A percentile compares a stretch with the other conserved stretches of the same genome.
These are phyloP conservation scores for Fusarium anguioides DNA, from an alignment of 2,329 filamentous ascomycete species.

Conservation along the genomic window DNA sequence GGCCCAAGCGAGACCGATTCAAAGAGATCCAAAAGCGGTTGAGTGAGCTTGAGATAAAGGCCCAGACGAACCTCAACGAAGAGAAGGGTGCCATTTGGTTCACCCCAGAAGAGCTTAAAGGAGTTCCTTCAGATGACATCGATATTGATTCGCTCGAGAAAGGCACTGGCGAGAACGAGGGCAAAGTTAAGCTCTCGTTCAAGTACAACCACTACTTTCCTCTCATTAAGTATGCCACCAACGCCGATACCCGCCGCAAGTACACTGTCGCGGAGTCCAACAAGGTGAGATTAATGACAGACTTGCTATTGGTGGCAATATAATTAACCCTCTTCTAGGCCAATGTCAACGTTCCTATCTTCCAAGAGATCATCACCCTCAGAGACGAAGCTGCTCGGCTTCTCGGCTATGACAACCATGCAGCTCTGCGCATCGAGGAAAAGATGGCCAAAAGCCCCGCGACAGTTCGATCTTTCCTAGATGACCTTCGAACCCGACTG, in stretches of 20 bases:
- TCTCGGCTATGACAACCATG: conserved; percentile 81
- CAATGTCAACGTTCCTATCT: conserved; percentile 77
- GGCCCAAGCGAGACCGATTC: conserved; percentile 79
- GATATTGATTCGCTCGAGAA: conserved; percentile 73
- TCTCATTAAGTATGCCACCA: conserved; percentile 79
- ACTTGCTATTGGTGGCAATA: no score
- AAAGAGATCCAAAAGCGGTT: conserved; percentile 88
- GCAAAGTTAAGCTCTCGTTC: conserved; percentile 80
- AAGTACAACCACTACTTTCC: conserved; percentile 88
- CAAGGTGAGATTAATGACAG: conserved; percentile 61
- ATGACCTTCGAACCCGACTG: conserved; percentile 74
- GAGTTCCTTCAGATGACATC: conserved; percentile 78
- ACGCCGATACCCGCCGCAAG: conserved; percentile 74
- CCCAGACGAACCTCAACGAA: conserved; percentile 85
- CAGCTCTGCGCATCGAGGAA: conserved; percentile 79
- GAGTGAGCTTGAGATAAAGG: conserved; percentile 77
- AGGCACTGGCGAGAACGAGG: conserved; percentile 77
- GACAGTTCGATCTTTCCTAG: conserved; percentile 78
- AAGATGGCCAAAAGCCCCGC: conserved; percentile 86
- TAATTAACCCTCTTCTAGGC: conserved; percentile 52
- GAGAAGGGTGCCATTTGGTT: conserved; percentile 87
- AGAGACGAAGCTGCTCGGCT: conserved; percentile 82
- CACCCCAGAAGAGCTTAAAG: conserved; percentile 76
- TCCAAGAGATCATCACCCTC: conserved; percentile 78
- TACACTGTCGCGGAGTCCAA: conserved; percentile 83